These are phyloP conservation scores for Periglandula ipomoeae DNA, from an alignment of 2,329 filamentous ascomycete genomes.

Conservation along the genomic window DNA sequence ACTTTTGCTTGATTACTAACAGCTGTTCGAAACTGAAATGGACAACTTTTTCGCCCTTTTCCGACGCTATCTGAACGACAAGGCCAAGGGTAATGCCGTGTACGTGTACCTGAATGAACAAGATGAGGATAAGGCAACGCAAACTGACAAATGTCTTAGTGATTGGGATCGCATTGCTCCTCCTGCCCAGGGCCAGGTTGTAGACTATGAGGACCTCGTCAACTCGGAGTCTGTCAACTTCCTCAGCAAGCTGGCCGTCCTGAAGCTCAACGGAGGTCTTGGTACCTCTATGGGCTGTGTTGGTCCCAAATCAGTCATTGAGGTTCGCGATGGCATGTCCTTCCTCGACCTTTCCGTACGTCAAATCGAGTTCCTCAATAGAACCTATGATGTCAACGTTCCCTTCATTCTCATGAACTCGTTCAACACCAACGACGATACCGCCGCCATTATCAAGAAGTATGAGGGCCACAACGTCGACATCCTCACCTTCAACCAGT, in stretches of 20 bases:
- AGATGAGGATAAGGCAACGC: background rate
- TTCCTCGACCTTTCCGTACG: slow-evolving; percentile 98
- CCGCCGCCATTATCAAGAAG: slow-evolving; percentile 99
- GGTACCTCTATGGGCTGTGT: slow-evolving; percentile 99
- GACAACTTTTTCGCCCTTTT: slow-evolving; percentile 99
- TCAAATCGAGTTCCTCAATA: slow-evolving; percentile 98
- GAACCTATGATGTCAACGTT: slow-evolving; percentile 93
- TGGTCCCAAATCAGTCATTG: slow-evolving; percentile 98
- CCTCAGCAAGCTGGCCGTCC: slow-evolving; percentile 92
- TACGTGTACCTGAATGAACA: slow-evolving; percentile 28
- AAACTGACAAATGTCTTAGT: slow-evolving; percentile 33
- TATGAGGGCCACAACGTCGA: slow-evolving; percentile 99
- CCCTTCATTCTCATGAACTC: slow-evolving; percentile 99
- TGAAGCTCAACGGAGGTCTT: slow-evolving; percentile 98
- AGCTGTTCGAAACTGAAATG: slow-evolving; percentile 98
- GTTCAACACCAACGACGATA: slow-evolving; percentile 99
- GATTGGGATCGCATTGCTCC: slow-evolving; percentile 97
- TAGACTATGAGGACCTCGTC: slow-evolving; percentile 84
- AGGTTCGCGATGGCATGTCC: slow-evolving; percentile 99
- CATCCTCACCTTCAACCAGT: slow-evolving; percentile 99
- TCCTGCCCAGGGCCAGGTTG: slow-evolving; percentile 85
- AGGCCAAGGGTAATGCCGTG: slow-evolving; percentile 93
- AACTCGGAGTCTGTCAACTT: slow-evolving; percentile 88
- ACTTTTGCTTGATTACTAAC: slow-evolving; percentile 9
- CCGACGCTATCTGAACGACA: slow-evolving; percentile 96